These are phyloP conservation scores for Mucor racemosus DNA, from an alignment of 371 early-diverging fungal species.

Conservation along the genomic window DNA sequence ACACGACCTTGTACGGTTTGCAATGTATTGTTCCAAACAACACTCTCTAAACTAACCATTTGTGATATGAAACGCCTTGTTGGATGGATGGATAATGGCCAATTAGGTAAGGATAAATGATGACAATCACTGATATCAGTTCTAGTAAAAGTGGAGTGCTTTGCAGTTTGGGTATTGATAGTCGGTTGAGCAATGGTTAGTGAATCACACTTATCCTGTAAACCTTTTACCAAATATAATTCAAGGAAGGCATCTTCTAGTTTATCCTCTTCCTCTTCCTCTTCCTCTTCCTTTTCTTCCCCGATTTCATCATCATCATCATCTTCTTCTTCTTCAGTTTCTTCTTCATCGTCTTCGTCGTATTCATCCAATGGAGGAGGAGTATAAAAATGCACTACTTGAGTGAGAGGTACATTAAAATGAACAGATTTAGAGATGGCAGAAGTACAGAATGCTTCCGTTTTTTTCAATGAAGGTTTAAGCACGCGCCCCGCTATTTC, in stretches of 20 bases:
- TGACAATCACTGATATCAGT: too few species aligned
- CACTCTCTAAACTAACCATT: constrained; percentile 16
- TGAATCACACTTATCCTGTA: constrained; percentile 6
- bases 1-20: constrained; percentile 53
- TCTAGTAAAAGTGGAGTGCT: background rate
- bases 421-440: constrained; percentile 56
- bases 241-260: constrained; percentile 36
- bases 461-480: background rate
- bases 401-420: constrained; percentile 58
- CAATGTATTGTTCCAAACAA: constrained; percentile 3
- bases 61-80: constrained; percentile 54
- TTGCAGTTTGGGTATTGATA: background rate
- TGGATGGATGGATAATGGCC: constrained; percentile 32
- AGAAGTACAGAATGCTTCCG: background rate
- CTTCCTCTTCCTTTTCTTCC: constrained; percentile 3
- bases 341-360: constrained; percentile 25
- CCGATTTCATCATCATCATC: background rate
- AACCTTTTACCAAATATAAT: constrained; percentile 30
- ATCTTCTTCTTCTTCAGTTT: background rate
- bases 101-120: constrained; percentile 16
- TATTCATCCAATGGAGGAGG: constrained; percentile 1
- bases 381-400: constrained; percentile 45
- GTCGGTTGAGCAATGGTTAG: background rate
- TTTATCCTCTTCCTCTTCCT: constrained; percentile 19
- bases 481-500: background rate